Evolutionary conservation across 2,329 filamentous ascomycete species (phyloP).

Genomic region (Aspergillus unguis): DNA sequence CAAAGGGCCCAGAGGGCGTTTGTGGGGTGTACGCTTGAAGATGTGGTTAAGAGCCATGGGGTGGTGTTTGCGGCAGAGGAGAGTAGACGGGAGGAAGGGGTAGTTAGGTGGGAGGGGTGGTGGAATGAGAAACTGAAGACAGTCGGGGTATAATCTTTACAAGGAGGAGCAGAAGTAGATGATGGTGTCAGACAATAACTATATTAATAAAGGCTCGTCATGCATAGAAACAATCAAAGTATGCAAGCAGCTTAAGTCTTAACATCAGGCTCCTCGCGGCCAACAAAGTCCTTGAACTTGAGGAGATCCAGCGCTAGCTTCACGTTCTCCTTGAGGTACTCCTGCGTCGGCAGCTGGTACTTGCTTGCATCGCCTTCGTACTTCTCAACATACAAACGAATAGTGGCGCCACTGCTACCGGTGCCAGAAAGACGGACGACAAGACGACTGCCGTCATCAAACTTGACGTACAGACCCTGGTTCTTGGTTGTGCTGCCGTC

Average conservation of each 20-base stretch:
- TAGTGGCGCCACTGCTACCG: slow-evolving; percentile 91
- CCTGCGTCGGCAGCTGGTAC: slow-evolving; percentile 80
- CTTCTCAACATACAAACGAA: slow-evolving; percentile 95
- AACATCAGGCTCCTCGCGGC: slow-evolving; percentile 89
- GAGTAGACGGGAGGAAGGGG: slow-evolving; percentile 65
- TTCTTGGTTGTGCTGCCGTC: slow-evolving; percentile 94
- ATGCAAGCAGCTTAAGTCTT: slow-evolving; percentile 64
- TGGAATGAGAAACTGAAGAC: slow-evolving; percentile 58
- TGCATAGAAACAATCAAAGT: no score
- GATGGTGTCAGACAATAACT: background rate
- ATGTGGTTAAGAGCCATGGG: slow-evolving; percentile 83
- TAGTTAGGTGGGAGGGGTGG: slow-evolving; percentile 74
- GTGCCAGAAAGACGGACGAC: slow-evolving; percentile 94
- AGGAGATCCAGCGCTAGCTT: slow-evolving; percentile 78
- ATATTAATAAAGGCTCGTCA: background rate
- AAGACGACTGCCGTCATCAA: slow-evolving; percentile 90
- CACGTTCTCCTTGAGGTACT: slow-evolving; percentile 89
- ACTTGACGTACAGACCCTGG: slow-evolving; percentile 92
- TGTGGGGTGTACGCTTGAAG: slow-evolving; percentile 80
- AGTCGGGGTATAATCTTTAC: background rate
- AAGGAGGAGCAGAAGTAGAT: background rate
- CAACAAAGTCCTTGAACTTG: slow-evolving; percentile 91
- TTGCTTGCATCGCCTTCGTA: slow-evolving; percentile 78
- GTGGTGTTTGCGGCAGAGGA: slow-evolving; percentile 94
- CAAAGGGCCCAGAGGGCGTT: slow-evolving; percentile 69